phyloP scores from a whole-genome alignment of 83 land plant species.

The Picea engelmannii region DNA sequence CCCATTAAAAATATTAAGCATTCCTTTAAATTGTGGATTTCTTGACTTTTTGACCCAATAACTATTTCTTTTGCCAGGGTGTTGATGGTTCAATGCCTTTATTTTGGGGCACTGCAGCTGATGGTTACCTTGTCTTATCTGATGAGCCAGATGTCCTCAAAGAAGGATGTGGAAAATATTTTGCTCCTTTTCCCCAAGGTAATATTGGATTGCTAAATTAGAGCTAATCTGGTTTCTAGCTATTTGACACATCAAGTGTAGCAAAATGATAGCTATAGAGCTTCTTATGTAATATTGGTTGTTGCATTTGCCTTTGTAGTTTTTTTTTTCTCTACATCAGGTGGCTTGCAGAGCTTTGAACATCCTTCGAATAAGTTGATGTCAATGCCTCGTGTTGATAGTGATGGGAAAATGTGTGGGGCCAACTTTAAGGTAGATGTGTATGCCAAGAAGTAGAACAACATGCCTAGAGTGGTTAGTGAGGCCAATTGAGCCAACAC shows the following conservation, averaged over 20 bases:
- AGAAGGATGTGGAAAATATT: conserved; percentile 81
- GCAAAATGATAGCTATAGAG: background rate
- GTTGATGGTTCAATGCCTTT: conserved; percentile 73
- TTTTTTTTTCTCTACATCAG: background rate
- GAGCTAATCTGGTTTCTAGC: background rate
- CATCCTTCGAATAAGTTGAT: conserved; percentile 30
- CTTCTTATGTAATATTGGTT: background rate
- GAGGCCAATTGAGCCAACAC: conserved; percentile 58
- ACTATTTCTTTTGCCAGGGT: conserved; percentile 42
- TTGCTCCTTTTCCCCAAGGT: conserved; percentile 88
- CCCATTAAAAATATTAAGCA: no score
- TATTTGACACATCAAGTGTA: background rate
- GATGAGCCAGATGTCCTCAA: conserved; percentile 60
- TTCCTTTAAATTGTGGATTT: no score
- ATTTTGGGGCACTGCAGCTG: conserved; percentile 75
- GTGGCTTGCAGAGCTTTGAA: background rate
- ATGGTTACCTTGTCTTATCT: conserved; percentile 66
- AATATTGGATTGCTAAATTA: background rate
- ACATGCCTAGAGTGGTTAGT: conserved; percentile 63
- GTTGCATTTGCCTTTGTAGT: background rate
- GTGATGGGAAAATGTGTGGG: conserved; percentile 69
- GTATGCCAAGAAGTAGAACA: conserved; percentile 29
- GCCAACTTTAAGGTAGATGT: conserved; percentile 65
- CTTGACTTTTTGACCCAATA: no score
- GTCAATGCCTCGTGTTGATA: conserved; percentile 75